A percentile compares a stretch with the other conserved stretches of the same genome.
phyloP scores from a whole-genome alignment of 2,329 filamentous ascomycete species.

The Cytospora paraplurivora region DNA sequence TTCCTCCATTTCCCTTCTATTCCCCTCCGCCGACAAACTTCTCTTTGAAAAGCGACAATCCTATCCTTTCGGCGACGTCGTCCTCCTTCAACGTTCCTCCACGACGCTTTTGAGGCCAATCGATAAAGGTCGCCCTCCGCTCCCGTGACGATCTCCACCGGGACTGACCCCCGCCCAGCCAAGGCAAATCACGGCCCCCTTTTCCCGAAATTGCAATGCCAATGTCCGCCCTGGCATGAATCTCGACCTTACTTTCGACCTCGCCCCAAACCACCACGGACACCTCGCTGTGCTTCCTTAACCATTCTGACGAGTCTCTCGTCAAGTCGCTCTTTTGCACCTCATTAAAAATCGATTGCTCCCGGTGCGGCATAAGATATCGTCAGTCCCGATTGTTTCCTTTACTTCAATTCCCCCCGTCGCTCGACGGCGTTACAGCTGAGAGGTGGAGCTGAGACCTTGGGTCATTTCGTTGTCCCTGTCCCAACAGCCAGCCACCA shows the following conservation, averaged over 20 bases:
- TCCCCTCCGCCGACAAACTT: conserved; percentile 23
- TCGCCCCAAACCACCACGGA: conserved; percentile 25
- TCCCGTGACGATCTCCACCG: conserved; percentile 25
- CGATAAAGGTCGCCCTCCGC: conserved; percentile 21
- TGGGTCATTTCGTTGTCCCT: conserved; percentile 8
- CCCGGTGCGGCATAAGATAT: conserved; percentile 17
- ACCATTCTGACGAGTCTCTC: conserved; percentile 45
- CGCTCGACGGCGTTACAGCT: conserved; percentile 8
- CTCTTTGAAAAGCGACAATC: conserved; percentile 28
- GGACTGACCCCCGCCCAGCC: conserved; percentile 24
- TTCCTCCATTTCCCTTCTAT: conserved; percentile 29
- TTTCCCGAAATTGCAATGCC: conserved; percentile 28
- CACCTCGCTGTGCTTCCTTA: conserved; percentile 26
- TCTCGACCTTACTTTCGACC: conserved; percentile 17
- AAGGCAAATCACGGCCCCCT: conserved; percentile 25
- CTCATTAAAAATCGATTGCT: conserved; percentile 33
- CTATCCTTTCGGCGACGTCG: conserved; percentile 32
- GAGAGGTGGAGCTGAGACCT: conserved; percentile 15
- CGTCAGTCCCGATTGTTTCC: conserved; percentile 7
- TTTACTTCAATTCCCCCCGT: neutral
- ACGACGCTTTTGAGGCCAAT: conserved; percentile 24
- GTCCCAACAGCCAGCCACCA: conserved; percentile 32
- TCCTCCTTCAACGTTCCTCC: conserved; percentile 26
- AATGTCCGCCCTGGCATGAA: conserved; percentile 36
- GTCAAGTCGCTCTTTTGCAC: conserved; percentile 50